Base-by-base conservation (phyloP, 2,329 filamentous ascomycete species). In the Colletotrichum cordylinicola region DNA sequence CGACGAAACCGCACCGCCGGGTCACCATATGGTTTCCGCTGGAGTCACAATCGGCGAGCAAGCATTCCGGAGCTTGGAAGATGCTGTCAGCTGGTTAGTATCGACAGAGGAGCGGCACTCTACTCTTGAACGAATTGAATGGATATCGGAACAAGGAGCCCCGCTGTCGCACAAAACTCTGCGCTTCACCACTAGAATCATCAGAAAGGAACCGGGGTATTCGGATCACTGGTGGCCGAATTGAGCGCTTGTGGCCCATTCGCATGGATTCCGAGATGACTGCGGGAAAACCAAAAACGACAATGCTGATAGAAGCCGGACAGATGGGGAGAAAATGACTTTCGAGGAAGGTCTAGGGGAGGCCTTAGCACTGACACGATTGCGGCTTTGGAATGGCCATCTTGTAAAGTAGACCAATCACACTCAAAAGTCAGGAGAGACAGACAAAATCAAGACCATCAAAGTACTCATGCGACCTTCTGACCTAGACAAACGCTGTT, bases 331-430 rank as follows among this genome's bases (percentile, higher is more conserved):
- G 3, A 48, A 13, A n/a, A 13, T 52, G n/a, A 13, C n/a, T 48
- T 48, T 21, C 2, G 9, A 48, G 2, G 39, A 2, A 0, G 39
- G n/a, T 2, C n/a, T 13, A 4, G 0, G 43, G 8, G n/a, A 0
- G 6, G 0, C 2, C 43, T 52, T 52, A 10, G 21, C n/a, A 52
- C 43, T 13, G 43, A 6, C 43, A 10, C 13, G 10, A 21, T 1
- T 21, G 6, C 43, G n/a, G n/a, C 4, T 0, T 12, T 52, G 43
- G 43, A 10, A 52, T 0, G n/a, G 10, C 1, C 43, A 13, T 21
- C 4, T 1, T 52, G 43, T 52, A 52, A 0, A 21, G 10, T 21
- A 52, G 43, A 52, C 13, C n/a, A 21, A 52, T 3, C 43, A 52
- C n/a, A 12, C n/a, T 6, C 2, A 6, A 13, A 2, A 21, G 8